Evolutionary conservation across 1,284 basidiomycete genomes (phyloP), one percentile per base, ranked within the genome.

Genomic region (Cerioporus squamosus): DNA sequence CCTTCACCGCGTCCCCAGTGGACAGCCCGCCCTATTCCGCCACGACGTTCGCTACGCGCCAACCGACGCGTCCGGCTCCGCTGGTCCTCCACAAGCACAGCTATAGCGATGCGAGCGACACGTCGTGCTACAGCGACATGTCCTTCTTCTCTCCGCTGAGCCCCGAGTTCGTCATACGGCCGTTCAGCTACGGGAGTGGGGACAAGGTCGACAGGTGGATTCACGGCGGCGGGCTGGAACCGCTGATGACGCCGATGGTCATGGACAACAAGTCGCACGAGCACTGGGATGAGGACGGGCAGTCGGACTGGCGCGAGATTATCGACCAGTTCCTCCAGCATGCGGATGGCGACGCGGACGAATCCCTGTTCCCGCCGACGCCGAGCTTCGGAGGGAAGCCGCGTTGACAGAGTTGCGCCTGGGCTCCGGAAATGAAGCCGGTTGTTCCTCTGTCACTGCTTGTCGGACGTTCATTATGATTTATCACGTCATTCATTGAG

Each of bases 1-100:
- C 79, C 23, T 68, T 81, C 60, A 72, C 76, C 20, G 71, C 68
- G 40, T 69, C 75, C n/a, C 71, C 76, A 29, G 70, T 71, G 26
- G 70, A 72, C 15, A 68, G 68, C 29, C 60, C 64, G 23, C 59
- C 59, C 18, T 62, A 54, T 52, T 20, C 56, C 15, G 31, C 52
- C 2, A 57, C 63, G 14, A 29, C 61, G 7, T 61, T 64, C 58
- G 40, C 42, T 29, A n/a, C 47, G 23, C 53, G 49, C 17, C 57
- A 53, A 17, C n/a, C 29, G 14, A 45, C 58, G 20, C 53, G 51
- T 5, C 57, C 56, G 2, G 47, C 60, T 3, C 57, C 60, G 17
- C 54, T 55, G n/a, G 39, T 51, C 5, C 29, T 55, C 29, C 56
- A 51, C 20, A 45, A 48, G 38, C 44, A 45, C 31, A 54, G 54